phyloP scores from a whole-genome alignment of 2,329 filamentous ascomycete species.

The Monilinia fructicola region DNA sequence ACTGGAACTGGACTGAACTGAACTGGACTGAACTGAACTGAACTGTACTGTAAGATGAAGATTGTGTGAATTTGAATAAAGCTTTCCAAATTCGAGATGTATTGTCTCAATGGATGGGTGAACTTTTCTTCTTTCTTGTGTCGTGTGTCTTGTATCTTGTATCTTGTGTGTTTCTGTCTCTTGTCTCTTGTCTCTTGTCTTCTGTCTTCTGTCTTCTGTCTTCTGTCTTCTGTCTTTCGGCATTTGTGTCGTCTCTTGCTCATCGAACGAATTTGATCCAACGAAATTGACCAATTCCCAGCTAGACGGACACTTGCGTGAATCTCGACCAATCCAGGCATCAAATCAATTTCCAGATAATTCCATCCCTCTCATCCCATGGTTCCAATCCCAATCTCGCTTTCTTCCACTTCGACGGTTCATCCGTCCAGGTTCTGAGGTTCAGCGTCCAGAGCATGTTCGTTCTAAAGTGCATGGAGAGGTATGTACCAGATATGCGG shows the following conservation, averaged over 20 bases:
- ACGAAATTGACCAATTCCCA: not conserved
- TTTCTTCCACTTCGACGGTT: not conserved
- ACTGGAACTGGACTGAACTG: too few species aligned
- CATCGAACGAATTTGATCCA: not conserved
- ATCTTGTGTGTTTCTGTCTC: not conserved
- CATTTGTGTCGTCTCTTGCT: not conserved
- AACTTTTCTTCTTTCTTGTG: too few species aligned
- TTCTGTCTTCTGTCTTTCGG: not conserved
- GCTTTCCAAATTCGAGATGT: not conserved
- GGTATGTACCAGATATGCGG: not conserved
- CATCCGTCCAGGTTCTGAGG: not conserved
- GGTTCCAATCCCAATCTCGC: not conserved
- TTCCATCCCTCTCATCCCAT: constrained; percentile 6
- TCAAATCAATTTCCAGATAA: not conserved
- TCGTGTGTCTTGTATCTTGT: not conserved
- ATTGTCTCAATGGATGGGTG: not conserved
- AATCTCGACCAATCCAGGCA: not conserved
- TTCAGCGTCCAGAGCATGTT: not conserved
- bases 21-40: too few species aligned
- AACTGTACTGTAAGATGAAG: too few species aligned
- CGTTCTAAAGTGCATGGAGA: not conserved
- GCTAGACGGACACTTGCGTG: not conserved
- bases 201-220: too few species aligned
- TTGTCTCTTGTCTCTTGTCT: not conserved
- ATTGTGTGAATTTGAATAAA: not conserved